These are phyloP conservation scores for Phytophthora cactorum DNA, from an alignment of 352 stramenopile genomes.

Conservation along the genomic window DNA sequence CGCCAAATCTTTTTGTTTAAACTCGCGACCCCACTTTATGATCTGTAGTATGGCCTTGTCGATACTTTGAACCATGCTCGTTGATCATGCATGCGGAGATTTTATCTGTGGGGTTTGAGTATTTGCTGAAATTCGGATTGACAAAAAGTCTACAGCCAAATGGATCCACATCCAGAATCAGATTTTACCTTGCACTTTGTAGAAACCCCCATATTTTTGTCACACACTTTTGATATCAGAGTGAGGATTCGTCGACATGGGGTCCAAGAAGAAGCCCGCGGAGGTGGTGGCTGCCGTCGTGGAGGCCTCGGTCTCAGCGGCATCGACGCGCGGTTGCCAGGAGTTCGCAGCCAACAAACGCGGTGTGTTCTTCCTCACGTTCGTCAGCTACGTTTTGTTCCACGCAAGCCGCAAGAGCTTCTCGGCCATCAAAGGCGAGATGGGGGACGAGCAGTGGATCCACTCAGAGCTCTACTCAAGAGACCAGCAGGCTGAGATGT, in stretches of 20 bases:
- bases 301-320: conserved; percentile 10
- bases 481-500: conserved; percentile 81
- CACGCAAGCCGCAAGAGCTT: conserved; percentile 83
- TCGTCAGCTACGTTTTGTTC: conserved; percentile 85
- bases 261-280: conserved; percentile 4
- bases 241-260: conserved; percentile 1
- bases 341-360: conserved; percentile 52
- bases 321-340: conserved; percentile 21
- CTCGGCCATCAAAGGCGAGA: conserved; percentile 84
- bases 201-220: neutral
- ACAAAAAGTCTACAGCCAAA: no score
- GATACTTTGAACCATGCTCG: no score
- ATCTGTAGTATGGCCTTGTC: no score
- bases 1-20: no score
- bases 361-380: conserved; percentile 74
- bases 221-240: neutral
- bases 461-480: conserved; percentile 60
- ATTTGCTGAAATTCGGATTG: no score
- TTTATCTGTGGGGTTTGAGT: no score
- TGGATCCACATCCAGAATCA: neutral
- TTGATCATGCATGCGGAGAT: no score
- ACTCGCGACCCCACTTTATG: no score
- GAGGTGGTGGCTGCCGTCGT: conserved; percentile 1
- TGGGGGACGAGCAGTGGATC: conserved; percentile 82
- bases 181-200: neutral